Evolutionary conservation across 441 rosid species (phyloP).

Genomic region (Pelargonium australe): DNA sequence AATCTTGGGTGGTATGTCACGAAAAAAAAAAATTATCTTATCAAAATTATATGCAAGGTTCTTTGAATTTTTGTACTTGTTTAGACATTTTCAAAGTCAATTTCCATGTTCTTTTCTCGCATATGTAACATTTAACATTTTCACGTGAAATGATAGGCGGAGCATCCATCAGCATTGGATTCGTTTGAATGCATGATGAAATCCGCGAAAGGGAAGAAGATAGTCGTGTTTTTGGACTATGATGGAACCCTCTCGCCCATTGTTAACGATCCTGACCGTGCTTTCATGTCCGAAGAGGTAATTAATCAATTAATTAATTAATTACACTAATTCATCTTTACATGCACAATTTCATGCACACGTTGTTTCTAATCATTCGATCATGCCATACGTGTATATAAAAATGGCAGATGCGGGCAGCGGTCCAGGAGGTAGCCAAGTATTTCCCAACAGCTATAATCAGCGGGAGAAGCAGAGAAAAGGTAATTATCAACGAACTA

Average conservation of each 20-base stretch:
- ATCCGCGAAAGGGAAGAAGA: constrained; percentile 33
- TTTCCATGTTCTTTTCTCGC: no score
- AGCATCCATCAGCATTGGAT: constrained; percentile 37
- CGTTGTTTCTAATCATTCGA: not conserved
- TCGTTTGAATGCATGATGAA: constrained; percentile 26
- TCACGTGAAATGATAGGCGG: constrained; percentile 17
- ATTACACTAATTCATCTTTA: no score
- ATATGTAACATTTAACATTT: no score
- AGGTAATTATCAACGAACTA: constrained; percentile 17
- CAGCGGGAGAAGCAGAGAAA: constrained; percentile 41
- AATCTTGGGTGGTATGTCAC: not conserved
- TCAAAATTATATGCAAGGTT: no score
- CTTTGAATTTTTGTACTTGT: no score
- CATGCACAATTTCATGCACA: no score
- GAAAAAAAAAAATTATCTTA: not conserved
- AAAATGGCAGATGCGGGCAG: constrained; percentile 36
- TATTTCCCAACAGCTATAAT: constrained; percentile 39
- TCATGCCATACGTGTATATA: not conserved
- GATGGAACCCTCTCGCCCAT: constrained; percentile 48
- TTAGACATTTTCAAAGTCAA: no score
- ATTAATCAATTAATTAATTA: not conserved
- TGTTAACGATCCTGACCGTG: constrained; percentile 38
- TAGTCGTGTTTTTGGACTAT: constrained; percentile 45
- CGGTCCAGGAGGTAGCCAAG: constrained; percentile 37
- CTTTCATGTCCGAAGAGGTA: constrained; percentile 41